Base-by-base conservation (phyloP, 2,329 filamentous ascomycete genomes). In the Aureobasidium sp. region DNA sequence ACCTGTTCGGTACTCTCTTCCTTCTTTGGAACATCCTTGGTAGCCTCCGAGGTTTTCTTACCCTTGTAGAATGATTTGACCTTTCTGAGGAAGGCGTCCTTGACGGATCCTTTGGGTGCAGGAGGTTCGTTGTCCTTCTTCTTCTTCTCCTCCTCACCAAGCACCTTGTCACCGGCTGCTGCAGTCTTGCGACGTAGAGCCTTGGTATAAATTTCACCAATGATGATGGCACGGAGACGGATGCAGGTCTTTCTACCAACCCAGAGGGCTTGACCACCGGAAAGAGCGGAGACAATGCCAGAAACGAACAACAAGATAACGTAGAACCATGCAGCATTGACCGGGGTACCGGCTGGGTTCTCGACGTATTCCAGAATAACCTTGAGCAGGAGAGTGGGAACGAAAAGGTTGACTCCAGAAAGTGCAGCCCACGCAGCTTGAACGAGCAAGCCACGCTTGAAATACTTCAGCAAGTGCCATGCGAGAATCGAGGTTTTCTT, bases 131-230 rank as follows among this genome's bases (percentile, higher is more conserved):
- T 72, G 3, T 68, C 63, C 45, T 80, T 77, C 64, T 68, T 63
- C 45, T 80, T 77, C 64, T 80, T 77, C 43, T 78, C 74, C 57
- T 81, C 78, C 45, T 69, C 65, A 33, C 89, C 88, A 17, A 94
- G 78, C 0, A 87, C 80, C 57, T 87, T 85, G 66, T 97, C 91
- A 38, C 80, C 81, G 19, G 86, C 84, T 9, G 92, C 86, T 23
- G 90, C 87, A 19, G 91, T 93, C 74, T 95, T 95, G 67, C 94
- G 86, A 64, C 95, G 86, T 19, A 99, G 81, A 1, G 94, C 90
- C 76, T 99, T 99, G 61, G 91, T 89, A 72, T 99, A 99, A 49
- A 99, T 94, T 69, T 99, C 94, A 60, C 94, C 94, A 65, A 99
- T 90, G 64, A 99, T 91, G 69, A 99, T 94, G 54, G 94, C 92